Evolutionary conservation across 331 rosid species (phyloP).

Genomic region (Prunus yedoensis): DNA sequence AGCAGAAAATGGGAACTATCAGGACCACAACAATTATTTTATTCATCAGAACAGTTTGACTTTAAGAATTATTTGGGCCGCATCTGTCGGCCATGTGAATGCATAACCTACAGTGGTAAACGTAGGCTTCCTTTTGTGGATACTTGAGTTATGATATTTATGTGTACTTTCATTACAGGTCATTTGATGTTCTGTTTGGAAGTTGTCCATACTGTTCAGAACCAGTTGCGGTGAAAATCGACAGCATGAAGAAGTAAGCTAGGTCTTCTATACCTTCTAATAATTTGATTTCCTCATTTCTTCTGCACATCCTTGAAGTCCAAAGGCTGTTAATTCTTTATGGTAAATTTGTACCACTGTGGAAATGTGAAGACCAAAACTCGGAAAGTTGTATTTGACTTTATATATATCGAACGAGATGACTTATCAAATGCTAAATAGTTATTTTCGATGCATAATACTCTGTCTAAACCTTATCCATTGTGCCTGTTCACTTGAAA

Average conservation of each 20-base stretch:
- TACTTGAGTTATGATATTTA: neutral
- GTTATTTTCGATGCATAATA: neutral
- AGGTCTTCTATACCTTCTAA: neutral
- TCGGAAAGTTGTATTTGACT: neutral
- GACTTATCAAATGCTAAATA: conserved; percentile 3
- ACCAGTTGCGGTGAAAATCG: conserved; percentile 38
- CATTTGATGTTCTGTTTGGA: conserved; percentile 38
- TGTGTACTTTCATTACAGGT: conserved; percentile 28
- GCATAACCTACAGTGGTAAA: conserved; percentile 7
- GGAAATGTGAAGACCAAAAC: neutral
- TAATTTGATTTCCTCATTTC: neutral
- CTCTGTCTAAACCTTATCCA: conserved; percentile 19
- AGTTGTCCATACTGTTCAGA: conserved; percentile 48
- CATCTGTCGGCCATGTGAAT: neutral
- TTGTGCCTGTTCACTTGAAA: neutral
- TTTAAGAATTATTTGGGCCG: neutral
- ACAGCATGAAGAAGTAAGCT: conserved; percentile 12
- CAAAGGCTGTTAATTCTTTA: neutral
- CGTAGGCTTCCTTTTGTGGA: neutral
- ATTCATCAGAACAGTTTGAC: neutral
- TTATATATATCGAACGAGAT: too few relatives aligned
- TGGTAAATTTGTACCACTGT: neutral
- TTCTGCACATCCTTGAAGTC: neutral
- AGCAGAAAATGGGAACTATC: neutral
- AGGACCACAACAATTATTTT: neutral